Evolutionary conservation across 805 yeast genomes (phyloP).

Genomic region (Candida morakotiae): DNA sequence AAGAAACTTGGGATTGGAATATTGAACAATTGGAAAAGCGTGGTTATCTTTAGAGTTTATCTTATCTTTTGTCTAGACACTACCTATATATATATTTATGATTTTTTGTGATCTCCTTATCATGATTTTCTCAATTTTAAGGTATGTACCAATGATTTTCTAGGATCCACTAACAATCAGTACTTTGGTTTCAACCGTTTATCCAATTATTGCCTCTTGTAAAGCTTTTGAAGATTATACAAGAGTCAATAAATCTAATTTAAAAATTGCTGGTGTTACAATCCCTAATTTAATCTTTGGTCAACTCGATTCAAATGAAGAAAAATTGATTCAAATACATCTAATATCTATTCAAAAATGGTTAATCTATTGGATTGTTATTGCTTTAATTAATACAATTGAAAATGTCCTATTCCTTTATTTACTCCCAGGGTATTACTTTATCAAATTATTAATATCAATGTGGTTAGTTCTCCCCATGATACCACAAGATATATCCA

Average conservation of each 20-base stretch:
- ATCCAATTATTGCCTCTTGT: slow-evolving; percentile 61
- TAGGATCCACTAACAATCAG: slow-evolving; percentile 19
- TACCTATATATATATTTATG: background rate
- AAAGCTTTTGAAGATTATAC: slow-evolving; percentile 47
- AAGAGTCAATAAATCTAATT: slow-evolving; percentile 22
- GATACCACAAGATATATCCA: slow-evolving; percentile 12
- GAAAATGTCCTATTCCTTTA: slow-evolving; percentile 40
- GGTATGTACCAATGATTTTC: no score
- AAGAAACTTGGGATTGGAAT: slow-evolving; percentile 27
- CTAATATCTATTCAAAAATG: slow-evolving; percentile 35
- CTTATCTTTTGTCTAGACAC: background rate
- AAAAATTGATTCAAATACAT: slow-evolving; percentile 17
- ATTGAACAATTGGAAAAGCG: slow-evolving; percentile 16
- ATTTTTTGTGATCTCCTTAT: background rate
- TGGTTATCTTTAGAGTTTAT: slow-evolving; percentile 8
- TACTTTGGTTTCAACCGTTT: slow-evolving; percentile 39
- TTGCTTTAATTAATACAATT: slow-evolving; percentile 39
- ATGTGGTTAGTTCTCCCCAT: slow-evolving; percentile 59
- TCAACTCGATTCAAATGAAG: slow-evolving; percentile 11
- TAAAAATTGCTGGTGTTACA: slow-evolving; percentile 39
- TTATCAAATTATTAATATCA: slow-evolving; percentile 44
- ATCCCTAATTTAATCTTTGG: slow-evolving; percentile 18
- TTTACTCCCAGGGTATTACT: slow-evolving; percentile 52
- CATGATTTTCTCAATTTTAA: slow-evolving; percentile 15
- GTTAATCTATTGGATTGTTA: slow-evolving; percentile 61